These are phyloP conservation scores for Actinidia chinensis DNA, from an alignment of 179 eudicot genomes.

Conservation along the genomic window DNA sequence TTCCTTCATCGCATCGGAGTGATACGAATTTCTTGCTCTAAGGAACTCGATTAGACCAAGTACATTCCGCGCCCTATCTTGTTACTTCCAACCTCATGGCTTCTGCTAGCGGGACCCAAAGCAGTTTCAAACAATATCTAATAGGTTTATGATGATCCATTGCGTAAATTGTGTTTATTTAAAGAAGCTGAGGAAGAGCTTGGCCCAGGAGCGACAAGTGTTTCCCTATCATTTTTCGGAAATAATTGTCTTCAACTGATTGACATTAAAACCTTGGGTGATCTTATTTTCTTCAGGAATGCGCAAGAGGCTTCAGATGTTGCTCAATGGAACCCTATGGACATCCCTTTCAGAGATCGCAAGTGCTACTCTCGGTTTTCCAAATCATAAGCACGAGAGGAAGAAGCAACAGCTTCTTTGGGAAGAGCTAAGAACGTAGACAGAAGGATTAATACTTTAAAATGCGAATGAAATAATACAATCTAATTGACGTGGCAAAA, in stretches of 20 bases:
- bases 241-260: slow-evolving; percentile 21
- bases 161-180: slow-evolving; percentile 25
- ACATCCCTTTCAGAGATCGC: slow-evolving; percentile 15
- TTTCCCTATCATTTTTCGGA: slow-evolving; percentile 21
- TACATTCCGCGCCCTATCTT: slow-evolving; percentile 70
- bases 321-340: slow-evolving; percentile 18
- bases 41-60: slow-evolving; percentile 65
- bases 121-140: slow-evolving; percentile 52
- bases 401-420: slow-evolving; percentile 37
- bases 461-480: slow-evolving; percentile 74
- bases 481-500: slow-evolving; percentile 64
- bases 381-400: slow-evolving; percentile 25
- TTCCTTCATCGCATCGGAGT: slow-evolving; percentile 29
- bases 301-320: slow-evolving; percentile 17
- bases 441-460: slow-evolving; percentile 71
- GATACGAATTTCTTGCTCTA: slow-evolving; percentile 42
- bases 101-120: slow-evolving; percentile 49
- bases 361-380: slow-evolving; percentile 17
- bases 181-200: slow-evolving; percentile 21
- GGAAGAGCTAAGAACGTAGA: slow-evolving; percentile 55
- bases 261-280: slow-evolving; percentile 24
- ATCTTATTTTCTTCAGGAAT: slow-evolving; percentile 23
- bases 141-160: slow-evolving; percentile 42
- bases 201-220: slow-evolving; percentile 12
- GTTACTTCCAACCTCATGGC: slow-evolving; percentile 78